Evolutionary conservation across 1,139 yeast species (phyloP).

Genomic region (Wickerhamiella infanticola): DNA sequence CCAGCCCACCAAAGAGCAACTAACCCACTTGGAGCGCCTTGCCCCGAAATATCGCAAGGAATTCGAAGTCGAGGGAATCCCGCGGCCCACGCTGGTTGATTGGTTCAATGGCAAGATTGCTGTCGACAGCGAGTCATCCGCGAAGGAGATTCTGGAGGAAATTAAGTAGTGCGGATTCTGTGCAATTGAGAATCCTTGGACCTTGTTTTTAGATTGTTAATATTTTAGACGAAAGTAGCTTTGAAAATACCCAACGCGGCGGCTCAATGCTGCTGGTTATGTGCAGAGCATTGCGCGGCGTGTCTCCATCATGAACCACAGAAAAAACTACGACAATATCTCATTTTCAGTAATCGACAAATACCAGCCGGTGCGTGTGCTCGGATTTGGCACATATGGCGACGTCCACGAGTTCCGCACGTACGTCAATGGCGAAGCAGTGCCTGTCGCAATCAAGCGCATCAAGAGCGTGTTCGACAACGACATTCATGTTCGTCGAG

Average conservation of each 20-base stretch:
- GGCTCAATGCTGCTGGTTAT: no score
- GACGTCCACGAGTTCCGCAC: slow-evolving; percentile 58
- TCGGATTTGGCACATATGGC: slow-evolving; percentile 87
- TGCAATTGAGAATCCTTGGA: not conserved
- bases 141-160: slow-evolving; percentile 22
- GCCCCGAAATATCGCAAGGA: slow-evolving; percentile 10
- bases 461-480: slow-evolving; percentile 50
- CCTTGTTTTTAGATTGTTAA: not conserved
- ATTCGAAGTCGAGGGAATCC: slow-evolving; percentile 10
- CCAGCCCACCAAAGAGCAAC: slow-evolving; percentile 22
- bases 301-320: not conserved
- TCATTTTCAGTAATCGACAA: slow-evolving; percentile 47
- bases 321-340: slow-evolving; percentile 14
- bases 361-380: slow-evolving; percentile 40
- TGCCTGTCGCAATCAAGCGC: slow-evolving; percentile 55
- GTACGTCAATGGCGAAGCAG: slow-evolving; percentile 26
- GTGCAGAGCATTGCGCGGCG: not conserved
- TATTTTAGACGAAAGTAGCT: not conserved
- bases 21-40: slow-evolving; percentile 14
- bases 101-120: slow-evolving; percentile 26
- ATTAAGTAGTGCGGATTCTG: slow-evolving; percentile 4
- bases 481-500: slow-evolving; percentile 53
- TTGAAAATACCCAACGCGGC: no score
- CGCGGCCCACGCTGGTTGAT: slow-evolving; percentile 24
- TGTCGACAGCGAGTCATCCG: slow-evolving; percentile 26